phyloP scores from a whole-genome alignment of 2,329 filamentous ascomycete species.

The Phialophora macrospora region DNA sequence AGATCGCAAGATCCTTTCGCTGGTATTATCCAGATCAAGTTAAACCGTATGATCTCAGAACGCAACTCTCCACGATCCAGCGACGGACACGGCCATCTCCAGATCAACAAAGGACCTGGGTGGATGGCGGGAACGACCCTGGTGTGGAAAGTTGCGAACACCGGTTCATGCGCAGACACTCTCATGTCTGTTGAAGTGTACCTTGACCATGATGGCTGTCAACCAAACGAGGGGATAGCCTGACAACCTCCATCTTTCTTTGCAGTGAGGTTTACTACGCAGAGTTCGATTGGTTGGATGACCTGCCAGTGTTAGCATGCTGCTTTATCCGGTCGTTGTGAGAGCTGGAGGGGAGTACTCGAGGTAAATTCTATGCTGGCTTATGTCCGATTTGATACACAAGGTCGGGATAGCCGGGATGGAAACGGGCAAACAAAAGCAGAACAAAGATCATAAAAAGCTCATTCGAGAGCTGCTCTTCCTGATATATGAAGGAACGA shows the following conservation, averaged over 20 bases:
- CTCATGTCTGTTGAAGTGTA: slow-evolving; percentile 47
- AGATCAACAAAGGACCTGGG: slow-evolving; percentile 35
- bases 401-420: background rate
- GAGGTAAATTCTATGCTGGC: background rate
- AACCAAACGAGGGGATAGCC: slow-evolving; percentile 35
- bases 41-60: slow-evolving; percentile 91
- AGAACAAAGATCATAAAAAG: background rate
- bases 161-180: slow-evolving; percentile 65
- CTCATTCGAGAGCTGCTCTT: background rate
- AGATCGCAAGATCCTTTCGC: slow-evolving; percentile 94
- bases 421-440: background rate
- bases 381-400: background rate
- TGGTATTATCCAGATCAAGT: too few relatives aligned
- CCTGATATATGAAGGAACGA: background rate
- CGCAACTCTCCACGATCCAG: slow-evolving; percentile 40
- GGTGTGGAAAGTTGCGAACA: slow-evolving; percentile 55
- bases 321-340: background rate
- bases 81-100: slow-evolving; percentile 29
- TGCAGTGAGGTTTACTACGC: slow-evolving; percentile 33
- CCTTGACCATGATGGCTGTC: slow-evolving; percentile 50
- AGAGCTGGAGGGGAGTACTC: background rate
- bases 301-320: slow-evolving; percentile 18
- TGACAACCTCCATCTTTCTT: slow-evolving; percentile 32
- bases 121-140: slow-evolving; percentile 36
- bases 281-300: background rate